Evolutionary conservation across 768 basidiomycete genomes (phyloP), one percentile per base, ranked within the genome.

Genomic region (Pulveroboletus ravenelii): DNA sequence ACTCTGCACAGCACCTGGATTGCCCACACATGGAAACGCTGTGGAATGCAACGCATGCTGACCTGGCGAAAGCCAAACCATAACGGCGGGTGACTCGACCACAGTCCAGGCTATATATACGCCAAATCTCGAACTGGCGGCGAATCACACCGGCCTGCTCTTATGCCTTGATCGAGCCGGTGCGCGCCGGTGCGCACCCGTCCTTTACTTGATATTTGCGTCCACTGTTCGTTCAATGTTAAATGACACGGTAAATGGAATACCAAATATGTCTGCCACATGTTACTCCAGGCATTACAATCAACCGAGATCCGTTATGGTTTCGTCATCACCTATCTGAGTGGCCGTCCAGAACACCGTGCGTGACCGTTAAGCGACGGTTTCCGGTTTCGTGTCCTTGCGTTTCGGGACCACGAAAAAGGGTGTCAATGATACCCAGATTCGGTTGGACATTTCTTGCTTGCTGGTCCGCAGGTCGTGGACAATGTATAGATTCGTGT

Each of bases 371-470:
- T 37, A 32, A 49, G 52, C 10, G 48, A 23, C 38, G 5, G 54
- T 50, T 56, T 50, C 42, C 38, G 5, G 54, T 50, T 56, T 50
- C 42, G 35, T 27, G 25, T 27, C 23, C 10, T 15, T 9, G 31
- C 15, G 48, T 50, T 51, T 55, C 48, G 56, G 44, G 10, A n/a
- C 30, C 20, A 50, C 43, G 27, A 45, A 51, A 51, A 6, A 32
- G 54, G 47, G 20, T 18, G 17, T 6, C 15, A 2, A 17, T 14
- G 35, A 17, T 20, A 10, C 3, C 31, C 37, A 8, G 3, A 31
- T 45, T 44, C 34, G 36, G 23, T 17, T 23, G 25, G 34, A 23
- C 31, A 14, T 14, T 30, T 40, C 29, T 45, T 35, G 42, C 15
- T 32, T 20, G 6, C 36, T 44, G 41, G 13, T 29, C 34, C 29